Conservation (phyloP, 2,329 filamentous ascomycete genomes). For the Phyllosticta ampelicida region DNA sequence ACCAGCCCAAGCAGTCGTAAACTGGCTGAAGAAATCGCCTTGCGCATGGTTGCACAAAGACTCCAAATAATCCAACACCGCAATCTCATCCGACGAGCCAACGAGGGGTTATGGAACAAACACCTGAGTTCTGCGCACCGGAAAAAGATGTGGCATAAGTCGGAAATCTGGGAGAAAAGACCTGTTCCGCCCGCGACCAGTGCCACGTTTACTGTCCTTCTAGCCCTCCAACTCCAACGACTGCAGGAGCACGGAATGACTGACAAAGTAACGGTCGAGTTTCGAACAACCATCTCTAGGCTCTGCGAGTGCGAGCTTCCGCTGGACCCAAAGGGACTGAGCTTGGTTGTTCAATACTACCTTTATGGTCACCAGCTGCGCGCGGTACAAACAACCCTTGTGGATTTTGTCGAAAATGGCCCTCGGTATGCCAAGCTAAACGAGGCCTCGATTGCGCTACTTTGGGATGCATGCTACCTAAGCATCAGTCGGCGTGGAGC, state of each 20-base stretch:
- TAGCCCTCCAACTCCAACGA: constrained; percentile 20
- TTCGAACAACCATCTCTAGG: background rate
- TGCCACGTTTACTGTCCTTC: constrained; percentile 23
- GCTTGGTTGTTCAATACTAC: constrained; percentile 22
- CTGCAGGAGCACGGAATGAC: constrained; percentile 26
- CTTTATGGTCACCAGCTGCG: constrained; percentile 20
- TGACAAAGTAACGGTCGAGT: constrained; percentile 12
- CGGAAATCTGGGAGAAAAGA: background rate
- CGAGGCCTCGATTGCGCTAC: background rate
- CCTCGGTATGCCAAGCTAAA: background rate
- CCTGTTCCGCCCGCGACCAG: constrained; percentile 19
- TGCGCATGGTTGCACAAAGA: constrained; percentile 23
- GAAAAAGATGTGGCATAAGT: background rate
- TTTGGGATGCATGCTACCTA: constrained; percentile 1
- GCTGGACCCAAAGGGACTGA: constrained; percentile 22
- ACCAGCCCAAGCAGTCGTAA: constrained; percentile 14
- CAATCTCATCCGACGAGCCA: too few species aligned
- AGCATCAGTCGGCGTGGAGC: background rate
- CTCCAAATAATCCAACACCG: background rate
- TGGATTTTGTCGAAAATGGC: background rate
- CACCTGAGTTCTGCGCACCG: background rate
- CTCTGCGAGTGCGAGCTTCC: constrained; percentile 17
- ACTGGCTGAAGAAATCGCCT: constrained; percentile 26
- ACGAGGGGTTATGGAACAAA: too few species aligned
- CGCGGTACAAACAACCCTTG: constrained; percentile 16